Base-by-base conservation (phyloP, 345 rosid species). In the Boechera retrofracta region DNA sequence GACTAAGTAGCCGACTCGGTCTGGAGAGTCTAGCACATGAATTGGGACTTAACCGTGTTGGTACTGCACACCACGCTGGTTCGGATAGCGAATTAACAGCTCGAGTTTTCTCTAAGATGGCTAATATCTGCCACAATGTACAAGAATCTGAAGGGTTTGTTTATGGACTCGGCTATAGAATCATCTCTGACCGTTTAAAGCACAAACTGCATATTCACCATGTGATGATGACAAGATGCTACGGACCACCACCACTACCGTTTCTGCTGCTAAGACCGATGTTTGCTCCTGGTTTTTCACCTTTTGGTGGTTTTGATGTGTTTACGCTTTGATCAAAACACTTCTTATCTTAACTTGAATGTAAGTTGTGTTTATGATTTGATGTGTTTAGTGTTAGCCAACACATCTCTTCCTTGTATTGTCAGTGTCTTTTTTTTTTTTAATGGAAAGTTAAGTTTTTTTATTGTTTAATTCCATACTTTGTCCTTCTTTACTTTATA, bases 21-120 rank as follows among this genome's bases (percentile, higher is more conserved):
- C 24, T 67, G 2, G 39, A 75, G 61, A 12, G 10, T 10, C 6
- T 75, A 12, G 73, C 73, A 0, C 1, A 16, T 1, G 68, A 49
- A 2, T 0, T 75, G 21, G 33, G 61, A n/a, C 4, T 75, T 6
- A 28, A 18, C 21, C 73, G 73, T 8, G 33, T 45, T 0, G 73
- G 79, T 0, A 15, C 16, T 3, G 73, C 79, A 2, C 73, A 75
- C 6, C 61, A 75, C 5, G 73, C 73, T 0, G 79, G 79, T 11
- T 75, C 73, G 0, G 67, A 75, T 9, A 67, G 73, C 1, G 42
- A 66, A 2, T 26, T 75, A 12, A 67, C 73, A 5, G 53, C 73
- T 35, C 5, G 33, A 0, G 53, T 47, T 6, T 75, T 67, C 16
- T 5, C 16, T 4, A 26, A 47, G 32, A 48, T 75, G 60, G n/a